Evolutionary conservation across 257 asterid species (phyloP).

Genomic region (Capsicum baccatum): DNA sequence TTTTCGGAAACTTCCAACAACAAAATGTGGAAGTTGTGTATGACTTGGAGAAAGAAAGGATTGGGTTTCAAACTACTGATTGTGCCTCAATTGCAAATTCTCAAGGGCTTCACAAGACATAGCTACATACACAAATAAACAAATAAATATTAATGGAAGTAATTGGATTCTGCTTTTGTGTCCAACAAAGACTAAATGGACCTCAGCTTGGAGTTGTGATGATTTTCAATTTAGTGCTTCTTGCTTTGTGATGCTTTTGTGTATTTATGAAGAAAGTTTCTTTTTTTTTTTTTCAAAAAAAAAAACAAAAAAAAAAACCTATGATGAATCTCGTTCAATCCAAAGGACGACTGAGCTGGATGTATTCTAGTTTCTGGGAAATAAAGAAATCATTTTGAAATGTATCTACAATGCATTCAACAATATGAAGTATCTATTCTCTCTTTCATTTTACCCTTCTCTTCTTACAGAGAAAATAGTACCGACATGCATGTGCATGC

Average conservation of each 20-base stretch:
- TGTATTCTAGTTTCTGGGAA: constrained; percentile 1
- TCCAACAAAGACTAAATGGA: constrained; percentile 2
- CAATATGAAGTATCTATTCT: background rate
- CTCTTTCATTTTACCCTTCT: background rate
- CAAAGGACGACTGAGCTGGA: constrained; percentile 24
- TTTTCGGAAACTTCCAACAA: constrained; percentile 76
- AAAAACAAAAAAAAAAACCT: no score
- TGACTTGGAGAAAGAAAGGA: constrained; percentile 70
- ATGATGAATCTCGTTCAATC: background rate
- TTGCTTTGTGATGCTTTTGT: background rate
- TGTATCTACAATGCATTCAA: background rate
- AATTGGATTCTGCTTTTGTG: background rate
- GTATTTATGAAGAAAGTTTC: background rate
- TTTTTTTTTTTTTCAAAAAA: no score
- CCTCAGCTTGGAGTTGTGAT: background rate
- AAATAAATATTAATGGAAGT: background rate
- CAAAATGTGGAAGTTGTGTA: constrained; percentile 80
- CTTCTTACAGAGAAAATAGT: background rate
- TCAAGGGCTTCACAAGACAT: constrained; percentile 47
- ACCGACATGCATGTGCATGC: background rate
- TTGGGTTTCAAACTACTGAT: constrained; percentile 66
- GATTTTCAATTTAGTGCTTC: background rate
- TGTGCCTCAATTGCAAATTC: constrained; percentile 59
- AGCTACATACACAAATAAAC: background rate
- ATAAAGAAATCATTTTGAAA: background rate